phyloP scores from a whole-genome alignment of 2,329 filamentous ascomycete species.

The Elsinoe australis region DNA sequence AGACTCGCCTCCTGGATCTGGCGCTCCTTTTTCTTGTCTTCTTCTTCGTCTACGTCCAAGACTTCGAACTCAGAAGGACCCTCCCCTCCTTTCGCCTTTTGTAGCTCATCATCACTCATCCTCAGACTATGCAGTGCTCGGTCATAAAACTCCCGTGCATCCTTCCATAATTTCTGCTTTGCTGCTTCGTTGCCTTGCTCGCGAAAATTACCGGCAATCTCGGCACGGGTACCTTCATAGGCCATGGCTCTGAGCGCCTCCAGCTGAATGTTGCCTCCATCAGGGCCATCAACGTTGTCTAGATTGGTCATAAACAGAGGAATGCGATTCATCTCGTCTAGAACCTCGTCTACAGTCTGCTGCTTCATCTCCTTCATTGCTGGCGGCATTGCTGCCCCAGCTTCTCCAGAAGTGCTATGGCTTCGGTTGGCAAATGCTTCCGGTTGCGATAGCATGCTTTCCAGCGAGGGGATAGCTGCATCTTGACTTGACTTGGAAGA shows the following conservation, averaged over 20 bases:
- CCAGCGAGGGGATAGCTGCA: no score
- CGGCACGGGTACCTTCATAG: constrained; percentile 82
- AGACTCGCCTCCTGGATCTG: constrained; percentile 67
- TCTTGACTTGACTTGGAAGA: no score
- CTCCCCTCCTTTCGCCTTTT: constrained; percentile 12
- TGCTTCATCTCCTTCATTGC: constrained; percentile 50
- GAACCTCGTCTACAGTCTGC: constrained; percentile 52
- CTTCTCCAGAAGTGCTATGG: no score
- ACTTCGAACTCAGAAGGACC: constrained; percentile 39
- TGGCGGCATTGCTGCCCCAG: constrained; percentile 47
- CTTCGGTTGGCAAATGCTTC: no score
- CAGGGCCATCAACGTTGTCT: constrained; percentile 52
- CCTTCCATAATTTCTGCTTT: constrained; percentile 60
- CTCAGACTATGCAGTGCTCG: constrained; percentile 72
- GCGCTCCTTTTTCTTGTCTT: constrained; percentile 53
- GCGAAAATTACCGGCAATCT: constrained; percentile 78
- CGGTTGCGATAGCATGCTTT: no score
- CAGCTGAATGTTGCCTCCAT: constrained; percentile 69
- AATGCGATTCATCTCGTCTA: constrained; percentile 58
- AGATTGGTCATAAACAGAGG: constrained; percentile 96
- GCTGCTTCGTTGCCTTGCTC: constrained; percentile 90
- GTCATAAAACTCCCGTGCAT: constrained; percentile 85
- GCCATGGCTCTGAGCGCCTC: constrained; percentile 84
- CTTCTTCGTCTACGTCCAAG: constrained; percentile 49
- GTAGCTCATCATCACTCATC: constrained; percentile 32